phyloP scores from a whole-genome alignment of 2,329 filamentous ascomycete species.

The Fusarium kyushuense region DNA sequence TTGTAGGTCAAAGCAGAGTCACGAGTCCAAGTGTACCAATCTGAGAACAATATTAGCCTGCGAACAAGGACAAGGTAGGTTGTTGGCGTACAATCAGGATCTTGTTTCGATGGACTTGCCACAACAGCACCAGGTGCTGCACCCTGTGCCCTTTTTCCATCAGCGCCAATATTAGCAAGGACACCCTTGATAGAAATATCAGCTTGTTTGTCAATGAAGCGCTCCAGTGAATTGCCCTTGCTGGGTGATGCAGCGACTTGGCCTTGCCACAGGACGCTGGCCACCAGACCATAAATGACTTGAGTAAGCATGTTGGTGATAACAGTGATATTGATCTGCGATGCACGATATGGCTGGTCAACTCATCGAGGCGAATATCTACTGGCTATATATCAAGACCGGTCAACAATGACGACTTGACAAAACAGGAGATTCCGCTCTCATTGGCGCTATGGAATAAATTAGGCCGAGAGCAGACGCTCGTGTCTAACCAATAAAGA shows the following conservation, averaged over 20 bases:
- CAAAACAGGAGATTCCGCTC: not conserved
- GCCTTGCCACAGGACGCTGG: slow-evolving; percentile 4
- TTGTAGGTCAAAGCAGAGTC: slow-evolving; percentile 80
- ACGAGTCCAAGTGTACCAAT: slow-evolving; percentile 82
- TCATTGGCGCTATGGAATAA: slow-evolving; percentile 2
- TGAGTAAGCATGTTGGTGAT: slow-evolving; percentile 11
- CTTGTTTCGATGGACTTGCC: slow-evolving; percentile 63
- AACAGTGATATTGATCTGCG: not conserved
- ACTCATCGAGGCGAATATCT: rapidly evolving
- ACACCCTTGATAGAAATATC: slow-evolving; percentile 39
- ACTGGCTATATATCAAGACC: slow-evolving; percentile 3
- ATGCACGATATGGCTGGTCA: not conserved
- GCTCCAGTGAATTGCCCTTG: not conserved
- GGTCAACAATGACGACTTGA: not conserved
- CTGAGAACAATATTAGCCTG: slow-evolving; percentile 53
- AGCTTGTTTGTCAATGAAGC: slow-evolving; percentile 38
- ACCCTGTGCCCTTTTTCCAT: slow-evolving; percentile 61
- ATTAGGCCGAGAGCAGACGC: slow-evolving; percentile 18
- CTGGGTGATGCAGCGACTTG: slow-evolving; percentile 14
- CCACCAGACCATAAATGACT: slow-evolving; percentile 14
- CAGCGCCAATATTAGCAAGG: slow-evolving; percentile 64
- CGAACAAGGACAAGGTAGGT: rapidly evolving
- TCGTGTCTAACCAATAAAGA: not conserved
- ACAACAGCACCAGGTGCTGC: slow-evolving; percentile 64
- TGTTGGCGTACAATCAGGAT: slow-evolving; percentile 56